Conservation (phyloP, 2,329 filamentous ascomycete species). For the Teratosphaeria viscida region DNA sequence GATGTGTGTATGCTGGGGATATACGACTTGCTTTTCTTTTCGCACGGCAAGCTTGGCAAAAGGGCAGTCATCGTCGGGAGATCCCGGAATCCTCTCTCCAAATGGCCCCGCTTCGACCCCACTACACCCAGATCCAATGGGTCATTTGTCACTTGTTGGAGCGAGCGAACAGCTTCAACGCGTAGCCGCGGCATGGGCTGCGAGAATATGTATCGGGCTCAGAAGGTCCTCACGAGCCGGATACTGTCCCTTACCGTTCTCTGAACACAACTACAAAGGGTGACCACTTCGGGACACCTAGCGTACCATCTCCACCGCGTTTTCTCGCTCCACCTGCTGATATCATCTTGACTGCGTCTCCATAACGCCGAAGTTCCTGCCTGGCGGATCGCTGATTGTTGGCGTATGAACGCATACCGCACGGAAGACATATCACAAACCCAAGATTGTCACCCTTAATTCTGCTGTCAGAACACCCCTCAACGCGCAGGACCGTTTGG, state of each 20-base stretch:
- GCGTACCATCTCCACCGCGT: not conserved
- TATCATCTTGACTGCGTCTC: conserved; percentile 3
- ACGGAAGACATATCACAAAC: not conserved
- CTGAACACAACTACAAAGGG: not conserved
- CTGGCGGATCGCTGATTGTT: not conserved
- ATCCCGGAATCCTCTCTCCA: not conserved
- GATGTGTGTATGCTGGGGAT: no score
- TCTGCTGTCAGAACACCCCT: not conserved
- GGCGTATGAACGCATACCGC: not conserved
- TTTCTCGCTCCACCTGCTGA: not conserved
- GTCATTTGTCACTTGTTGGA: not conserved
- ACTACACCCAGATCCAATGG: not conserved
- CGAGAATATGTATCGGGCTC: not conserved
- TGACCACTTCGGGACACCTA: not conserved
- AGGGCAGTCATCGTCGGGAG: not conserved
- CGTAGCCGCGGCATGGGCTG: conserved; percentile 1
- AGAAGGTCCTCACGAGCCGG: not conserved
- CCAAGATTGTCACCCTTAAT: not conserved
- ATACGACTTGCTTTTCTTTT: no score
- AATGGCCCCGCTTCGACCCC: not conserved
- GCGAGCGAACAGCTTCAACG: not conserved
- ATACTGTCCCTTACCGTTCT: not conserved
- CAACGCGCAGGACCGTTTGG: not conserved
- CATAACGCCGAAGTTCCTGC: conserved; percentile 3
- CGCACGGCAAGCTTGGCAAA: no score